Evolutionary conservation across 306 rosid genomes (phyloP).

Genomic region (Vigna radiata): DNA sequence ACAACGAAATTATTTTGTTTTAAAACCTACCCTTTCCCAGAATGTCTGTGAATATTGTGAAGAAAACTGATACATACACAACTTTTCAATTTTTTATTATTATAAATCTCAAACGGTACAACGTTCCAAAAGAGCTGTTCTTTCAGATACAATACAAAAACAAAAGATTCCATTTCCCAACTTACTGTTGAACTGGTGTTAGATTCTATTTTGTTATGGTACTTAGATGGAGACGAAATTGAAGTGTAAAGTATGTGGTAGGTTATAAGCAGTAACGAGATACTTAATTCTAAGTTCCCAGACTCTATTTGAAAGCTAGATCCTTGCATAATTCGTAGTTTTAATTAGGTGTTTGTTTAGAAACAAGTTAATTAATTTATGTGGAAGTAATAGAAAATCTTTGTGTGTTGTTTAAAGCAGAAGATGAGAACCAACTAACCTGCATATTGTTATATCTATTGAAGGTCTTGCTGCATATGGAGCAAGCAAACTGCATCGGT

Average conservation of each 20-base stretch:
- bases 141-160: background rate
- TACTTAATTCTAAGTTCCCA: background rate
- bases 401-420: background rate
- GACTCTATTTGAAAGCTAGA: background rate
- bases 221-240: background rate
- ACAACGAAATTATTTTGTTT: constrained; percentile 3
- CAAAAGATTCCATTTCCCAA: background rate
- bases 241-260: background rate
- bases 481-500: constrained; percentile 96
- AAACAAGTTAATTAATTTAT: constrained; percentile 8
- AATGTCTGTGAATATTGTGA: background rate
- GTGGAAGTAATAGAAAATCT: constrained; percentile 8
- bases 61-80: constrained; percentile 31
- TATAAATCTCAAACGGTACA: background rate
- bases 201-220: background rate
- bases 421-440: constrained; percentile 58
- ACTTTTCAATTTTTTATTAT: background rate
- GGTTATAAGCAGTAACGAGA: background rate
- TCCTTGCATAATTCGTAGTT: constrained; percentile 10
- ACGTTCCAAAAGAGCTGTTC: background rate
- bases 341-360: background rate
- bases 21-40: constrained; percentile 6
- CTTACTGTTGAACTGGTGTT: constrained; percentile 16
- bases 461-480: constrained; percentile 90
- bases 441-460: constrained; percentile 97